Conservation (phyloP, 2,329 filamentous ascomycete species). For the Fusarium nurragi region DNA sequence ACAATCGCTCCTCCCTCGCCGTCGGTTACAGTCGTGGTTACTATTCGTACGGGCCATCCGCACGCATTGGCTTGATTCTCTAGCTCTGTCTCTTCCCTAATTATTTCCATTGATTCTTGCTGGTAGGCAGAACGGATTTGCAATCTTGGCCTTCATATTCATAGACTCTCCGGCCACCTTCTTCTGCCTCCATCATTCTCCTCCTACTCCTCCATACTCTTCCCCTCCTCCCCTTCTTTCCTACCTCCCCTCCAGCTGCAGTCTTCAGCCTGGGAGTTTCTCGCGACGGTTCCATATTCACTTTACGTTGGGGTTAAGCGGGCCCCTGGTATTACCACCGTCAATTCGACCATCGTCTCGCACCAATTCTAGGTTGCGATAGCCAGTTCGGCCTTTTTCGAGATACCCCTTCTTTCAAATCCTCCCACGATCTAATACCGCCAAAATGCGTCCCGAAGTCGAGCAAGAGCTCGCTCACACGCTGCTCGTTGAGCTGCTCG, state of each 20-base stretch:
- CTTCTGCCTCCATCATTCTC: conserved; percentile 41
- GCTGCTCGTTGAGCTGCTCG: conserved; percentile 96
- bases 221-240: conserved; percentile 21
- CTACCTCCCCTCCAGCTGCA: conserved; percentile 41
- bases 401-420: conserved; percentile 46
- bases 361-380: conserved; percentile 41
- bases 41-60: conserved; percentile 41
- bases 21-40: conserved; percentile 45
- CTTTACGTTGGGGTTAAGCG: conserved; percentile 42
- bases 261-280: conserved; percentile 41
- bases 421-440: conserved; percentile 42
- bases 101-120: conserved; percentile 40
- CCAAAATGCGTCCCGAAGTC: conserved; percentile 93
- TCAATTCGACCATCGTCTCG: conserved; percentile 36
- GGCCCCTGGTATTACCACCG: conserved; percentile 40
- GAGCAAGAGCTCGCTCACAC: conserved; percentile 99
- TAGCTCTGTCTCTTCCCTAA: conserved; percentile 39
- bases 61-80: conserved; percentile 28
- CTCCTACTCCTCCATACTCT: conserved; percentile 20
- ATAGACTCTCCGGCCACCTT: conserved; percentile 37
- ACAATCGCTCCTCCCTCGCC: conserved; percentile 48
- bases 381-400: conserved; percentile 43
- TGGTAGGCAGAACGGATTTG: conserved; percentile 42
- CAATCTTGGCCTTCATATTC: conserved; percentile 41
- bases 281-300: conserved; percentile 40